Evolutionary conservation across 2,329 filamentous ascomycete genomes (phyloP).

Genomic region (Byssochlamys sp.): DNA sequence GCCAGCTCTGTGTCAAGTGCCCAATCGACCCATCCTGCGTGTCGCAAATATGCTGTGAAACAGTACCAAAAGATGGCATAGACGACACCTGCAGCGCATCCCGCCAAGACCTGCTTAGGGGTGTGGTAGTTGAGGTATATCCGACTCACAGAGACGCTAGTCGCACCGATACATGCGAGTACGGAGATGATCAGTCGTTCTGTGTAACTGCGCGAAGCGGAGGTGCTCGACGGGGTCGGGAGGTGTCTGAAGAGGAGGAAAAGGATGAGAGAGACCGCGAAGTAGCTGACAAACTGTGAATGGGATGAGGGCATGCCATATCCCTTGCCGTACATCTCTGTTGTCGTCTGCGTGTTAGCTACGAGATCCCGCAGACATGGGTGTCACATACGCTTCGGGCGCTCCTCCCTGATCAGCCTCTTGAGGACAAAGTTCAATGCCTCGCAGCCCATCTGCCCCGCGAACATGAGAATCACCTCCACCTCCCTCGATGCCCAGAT

Average conservation of each 20-base stretch:
- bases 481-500: slow-evolving; percentile 84
- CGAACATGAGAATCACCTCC: slow-evolving; percentile 82
- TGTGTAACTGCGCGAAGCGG: slow-evolving; percentile 29
- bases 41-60: slow-evolving; percentile 57
- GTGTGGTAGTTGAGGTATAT: slow-evolving; percentile 93
- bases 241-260: slow-evolving; percentile 76
- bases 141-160: slow-evolving; percentile 66
- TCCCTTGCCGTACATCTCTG: slow-evolving; percentile 71
- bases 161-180: slow-evolving; percentile 53
- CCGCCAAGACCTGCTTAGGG: slow-evolving; percentile 72
- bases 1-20: slow-evolving; percentile 56
- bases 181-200: slow-evolving; percentile 53
- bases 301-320: slow-evolving; percentile 97
- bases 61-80: slow-evolving; percentile 73
- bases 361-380: background rate
- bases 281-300: slow-evolving; percentile 88
- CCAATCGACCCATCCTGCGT: slow-evolving; percentile 62
- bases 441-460: slow-evolving; percentile 84
- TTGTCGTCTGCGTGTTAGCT: slow-evolving; percentile 2
- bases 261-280: slow-evolving; percentile 70
- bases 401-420: slow-evolving; percentile 81
- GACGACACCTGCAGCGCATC: slow-evolving; percentile 58
- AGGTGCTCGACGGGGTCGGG: slow-evolving; percentile 41
- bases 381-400: slow-evolving; percentile 56
- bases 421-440: slow-evolving; percentile 83